Evolutionary conservation across 1,139 yeast species (phyloP), one percentile per base, ranked within the genome.

Genomic region (Geotrichum candidum): DNA sequence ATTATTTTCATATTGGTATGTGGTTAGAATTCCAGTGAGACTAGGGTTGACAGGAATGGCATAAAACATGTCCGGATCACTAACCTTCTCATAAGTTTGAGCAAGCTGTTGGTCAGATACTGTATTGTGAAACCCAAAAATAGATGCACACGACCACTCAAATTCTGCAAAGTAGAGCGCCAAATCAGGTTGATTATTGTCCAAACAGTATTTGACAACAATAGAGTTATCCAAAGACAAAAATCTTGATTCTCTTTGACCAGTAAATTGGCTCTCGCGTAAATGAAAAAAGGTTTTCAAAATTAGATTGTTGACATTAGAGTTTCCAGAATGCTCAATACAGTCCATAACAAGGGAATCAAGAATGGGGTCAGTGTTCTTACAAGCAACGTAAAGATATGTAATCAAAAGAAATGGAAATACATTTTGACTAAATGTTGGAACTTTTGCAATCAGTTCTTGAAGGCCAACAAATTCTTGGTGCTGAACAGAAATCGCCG

Each of bases 31-130:
- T 25, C 62, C 62, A 27, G 27, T 29, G 13, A 60, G 35, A 13
- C 46, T 51, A 13, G 62, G 57, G 6, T 51, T 33, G 25, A 52
- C 45, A 7, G 63, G 63, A 35, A 56, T 57, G 31, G 64, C 64
- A 41, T 63, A 63, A 38, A 53, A 63, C 61, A 63, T 61, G 45
- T 63, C 65, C 5, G 61, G 61, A 22, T 53, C 61, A 1, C 51
- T 54, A 10, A 59, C 50, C 22, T 29, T 52, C 23, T 60, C 60
- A 23, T 56, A 60, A 2, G 61, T 60, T 48, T 56, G 15, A 7
- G 11, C 35, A 41, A 41, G 48, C n/a, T 41, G 22, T 41, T 41
- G 48, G 22, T n/a, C 48, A 13, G 48, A 41, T 13, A 31, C 48
- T 18, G 50, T 38, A n/a, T 53, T 52, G 23, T 53, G 41, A 46